Base-by-base conservation (phyloP, 345 rosid species). In the Citrus glauca region DNA sequence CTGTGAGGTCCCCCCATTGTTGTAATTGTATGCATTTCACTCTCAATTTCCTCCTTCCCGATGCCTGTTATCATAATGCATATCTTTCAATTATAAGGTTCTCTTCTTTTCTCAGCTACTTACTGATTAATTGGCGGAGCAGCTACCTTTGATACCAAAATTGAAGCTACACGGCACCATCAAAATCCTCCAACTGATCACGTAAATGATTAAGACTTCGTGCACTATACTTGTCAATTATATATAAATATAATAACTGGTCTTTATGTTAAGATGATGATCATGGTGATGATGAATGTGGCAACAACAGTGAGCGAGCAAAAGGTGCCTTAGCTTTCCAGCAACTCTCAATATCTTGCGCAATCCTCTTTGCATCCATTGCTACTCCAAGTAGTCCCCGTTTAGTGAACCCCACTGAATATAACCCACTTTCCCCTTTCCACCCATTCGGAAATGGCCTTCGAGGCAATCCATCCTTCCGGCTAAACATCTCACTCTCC, bases 401-500 rank as follows among this genome's bases (percentile, higher is more conserved):
- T 82, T 88, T 89, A 5, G 95, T 89, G 88, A 95, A 95, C 67
- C 99, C 99, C 11, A 95, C 99, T 3, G 99, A 97, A 27, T 93
- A 95, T 77, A 94, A 71, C 24, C 98, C 99, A 78, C 83, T 45
- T 55, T 90, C 97, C 2, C 99, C 98, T 95, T 93, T 95, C 99
- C 99, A 95, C 70, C 97, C 98, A 28, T 89, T 83, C 20, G 99
- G 98, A 77, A 92, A 95, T 69, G 93, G 85, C 80, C 80, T 79
- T 71, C 83, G 50, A 17, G 98, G 97, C 42, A 90, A 80, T 35
- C 99, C 99, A 77, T 95, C 94, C 77, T 92, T 83, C 83, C 89
- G 84, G 32, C 90, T 90, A 72, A 94, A 95, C 97, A 93, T 90
- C 55, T 87, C 87, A 24, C 76, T 88, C 69, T 91, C 98, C 98